These are phyloP conservation scores for Tilletia indica DNA, from an alignment of 1,284 basidiomycete genomes.

Conservation along the genomic window DNA sequence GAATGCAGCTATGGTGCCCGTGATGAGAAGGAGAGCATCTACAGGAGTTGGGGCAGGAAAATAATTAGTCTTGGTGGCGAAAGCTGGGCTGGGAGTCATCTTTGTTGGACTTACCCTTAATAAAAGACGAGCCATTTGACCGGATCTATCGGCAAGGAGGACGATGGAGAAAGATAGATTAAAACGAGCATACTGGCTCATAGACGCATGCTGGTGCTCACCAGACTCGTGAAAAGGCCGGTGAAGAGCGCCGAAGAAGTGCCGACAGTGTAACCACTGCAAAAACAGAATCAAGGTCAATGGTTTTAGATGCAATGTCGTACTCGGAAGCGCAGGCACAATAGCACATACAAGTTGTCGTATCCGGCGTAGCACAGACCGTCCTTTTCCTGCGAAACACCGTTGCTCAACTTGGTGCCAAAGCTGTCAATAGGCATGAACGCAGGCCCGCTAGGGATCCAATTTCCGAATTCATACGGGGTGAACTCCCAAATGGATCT, in stretches of 20 bases:
- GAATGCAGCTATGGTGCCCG: neutral
- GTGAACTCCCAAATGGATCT: conserved; percentile 59
- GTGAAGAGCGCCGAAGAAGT: conserved; percentile 57
- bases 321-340: neutral
- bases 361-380: conserved; percentile 40
- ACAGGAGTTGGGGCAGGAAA: neutral
- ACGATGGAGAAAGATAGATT: neutral
- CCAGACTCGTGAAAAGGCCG: conserved; percentile 45
- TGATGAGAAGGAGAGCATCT: conserved; percentile 13
- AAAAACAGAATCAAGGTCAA: neutral
- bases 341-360: conserved; percentile 34
- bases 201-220: neutral
- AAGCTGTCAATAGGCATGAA: conserved; percentile 51
- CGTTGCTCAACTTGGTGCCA: conserved; percentile 42
- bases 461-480: conserved; percentile 60
- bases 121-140: conserved; percentile 30
- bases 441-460: conserved; percentile 54
- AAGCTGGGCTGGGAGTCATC: too few species aligned
- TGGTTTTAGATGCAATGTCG: too few species aligned
- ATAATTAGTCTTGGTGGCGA: neutral
- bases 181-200: too few species aligned
- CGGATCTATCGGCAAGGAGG: conserved; percentile 21
- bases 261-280: conserved; percentile 37
- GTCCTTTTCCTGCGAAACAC: conserved; percentile 27
- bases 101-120: conserved; percentile 24